Evolutionary conservation across 148 eudicot species (phyloP), one percentile per base, ranked within the genome.

Genomic region (Beta vulgaris): DNA sequence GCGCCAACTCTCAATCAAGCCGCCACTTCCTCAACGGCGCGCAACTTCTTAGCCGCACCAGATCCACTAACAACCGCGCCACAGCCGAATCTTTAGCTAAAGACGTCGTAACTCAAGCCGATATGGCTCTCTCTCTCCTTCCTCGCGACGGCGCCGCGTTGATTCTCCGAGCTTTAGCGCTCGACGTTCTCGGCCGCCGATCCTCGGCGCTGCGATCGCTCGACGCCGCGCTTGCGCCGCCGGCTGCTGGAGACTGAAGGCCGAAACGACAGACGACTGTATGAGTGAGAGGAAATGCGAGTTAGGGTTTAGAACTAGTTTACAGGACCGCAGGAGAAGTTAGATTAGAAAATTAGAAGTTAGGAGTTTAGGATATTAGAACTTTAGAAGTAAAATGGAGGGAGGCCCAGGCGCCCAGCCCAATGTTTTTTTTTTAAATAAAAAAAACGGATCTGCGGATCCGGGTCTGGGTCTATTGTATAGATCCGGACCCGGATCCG

Each of bases 21-120:
- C 92, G 90, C 78, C 97, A 91, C 89, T 91, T 91, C 87, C 69
- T 88, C 70, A 42, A 66, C 28, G 98, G 92, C 6, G 94, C 97
- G 29, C 90, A 91, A 25, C 83, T 89, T 84, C 79, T 93, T 0
- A 67, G 88, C 73, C 89, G 88, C 35, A 91, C 98, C 43, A 78
- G 87, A 81, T 76, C 91, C 53, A 69, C 86, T 54, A 76, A 76
- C 42, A 61, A 81, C 85, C 85, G 82, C 7, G 14, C 87, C 85
- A 44, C 87, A 75, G 76, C 93, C 62, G 25, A 75, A 62, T 76
- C 73, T 62, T 79, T 93, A n/a, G 94, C 98, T 69, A 82, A 80
- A 31, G 73, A 77, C 83, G 91, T 96, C 78, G 75, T 71, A 36
- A 58, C 68, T 39, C 88, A 93, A 66, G 96, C 96, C 63, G 95